Percentiles rank a stretch among this genome's conserved stretches.
These are phyloP conservation scores for Umbilicus rupestris DNA, from an alignment of 164 flowering plant species.

Conservation along the genomic window DNA sequence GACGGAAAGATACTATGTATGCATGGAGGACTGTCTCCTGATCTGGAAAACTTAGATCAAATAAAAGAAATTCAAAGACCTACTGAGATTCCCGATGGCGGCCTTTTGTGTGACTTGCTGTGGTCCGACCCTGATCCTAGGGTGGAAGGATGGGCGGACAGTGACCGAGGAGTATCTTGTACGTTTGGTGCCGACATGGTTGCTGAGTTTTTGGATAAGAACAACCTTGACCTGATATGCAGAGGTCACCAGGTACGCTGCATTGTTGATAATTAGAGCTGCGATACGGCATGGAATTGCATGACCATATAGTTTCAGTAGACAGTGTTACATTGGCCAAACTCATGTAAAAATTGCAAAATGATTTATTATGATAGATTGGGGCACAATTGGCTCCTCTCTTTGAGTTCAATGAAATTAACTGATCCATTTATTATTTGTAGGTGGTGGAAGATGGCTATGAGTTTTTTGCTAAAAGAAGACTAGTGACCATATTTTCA, in stretches of 20 bases:
- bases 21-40: constrained; percentile 59
- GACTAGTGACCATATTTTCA: constrained; percentile 51
- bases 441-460: constrained; percentile 63
- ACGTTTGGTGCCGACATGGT: constrained; percentile 44
- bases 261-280: not conserved
- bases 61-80: constrained; percentile 40
- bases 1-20: constrained; percentile 49
- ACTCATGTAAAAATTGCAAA: too few relatives aligned
- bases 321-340: too few relatives aligned
- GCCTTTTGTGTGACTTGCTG: constrained; percentile 50
- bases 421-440: not conserved
- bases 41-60: constrained; percentile 33
- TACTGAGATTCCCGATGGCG: constrained; percentile 43
- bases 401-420: not conserved
- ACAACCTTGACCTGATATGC: constrained; percentile 51
- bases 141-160: constrained; percentile 41
- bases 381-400: too few relatives aligned
- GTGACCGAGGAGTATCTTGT: constrained; percentile 47
- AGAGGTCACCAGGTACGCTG: constrained; percentile 47
- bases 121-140: constrained; percentile 52
- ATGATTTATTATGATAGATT: too few relatives aligned
- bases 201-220: constrained; percentile 40
- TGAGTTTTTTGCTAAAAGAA: constrained; percentile 45
- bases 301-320: too few relatives aligned
- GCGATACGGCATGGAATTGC: too few relatives aligned